Conservation (phyloP, 225 moss, liverwort and hornwort species). For the Climacium dendroides region DNA sequence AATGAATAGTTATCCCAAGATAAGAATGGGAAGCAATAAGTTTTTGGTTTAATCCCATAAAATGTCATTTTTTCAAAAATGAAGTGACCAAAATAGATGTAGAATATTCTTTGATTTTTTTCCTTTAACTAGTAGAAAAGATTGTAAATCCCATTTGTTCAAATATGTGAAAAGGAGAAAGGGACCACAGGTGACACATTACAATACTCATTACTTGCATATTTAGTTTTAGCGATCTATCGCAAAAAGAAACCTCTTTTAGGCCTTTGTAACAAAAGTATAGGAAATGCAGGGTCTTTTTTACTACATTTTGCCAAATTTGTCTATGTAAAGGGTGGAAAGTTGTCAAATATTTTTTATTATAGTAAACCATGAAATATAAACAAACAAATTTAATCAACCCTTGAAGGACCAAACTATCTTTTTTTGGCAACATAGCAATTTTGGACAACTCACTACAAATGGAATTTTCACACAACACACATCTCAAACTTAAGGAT, state of each 20-base stretch:
- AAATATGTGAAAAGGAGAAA: not conserved
- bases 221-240: not conserved
- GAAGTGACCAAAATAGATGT: not conserved
- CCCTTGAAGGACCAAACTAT: no score
- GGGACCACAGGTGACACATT: accelerated
- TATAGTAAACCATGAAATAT: not conserved
- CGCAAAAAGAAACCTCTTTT: accelerated
- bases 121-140: not conserved
- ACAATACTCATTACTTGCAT: accelerated
- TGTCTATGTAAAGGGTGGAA: no score
- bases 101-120: not conserved
- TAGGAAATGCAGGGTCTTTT: not conserved
- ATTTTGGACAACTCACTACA: no score
- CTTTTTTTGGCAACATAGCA: no score
- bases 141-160: not conserved
- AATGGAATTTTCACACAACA: no score
- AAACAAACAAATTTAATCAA: not conserved
- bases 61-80: not conserved
- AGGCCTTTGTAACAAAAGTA: not conserved
- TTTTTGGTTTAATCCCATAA: not conserved
- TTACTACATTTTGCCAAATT: not conserved
- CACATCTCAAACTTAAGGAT: no score
- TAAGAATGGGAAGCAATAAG: not conserved
- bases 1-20: not conserved
- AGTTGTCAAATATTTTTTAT: no score